Conservation (phyloP, 2,329 filamentous ascomycete genomes). For the Penicillium sp. region DNA sequence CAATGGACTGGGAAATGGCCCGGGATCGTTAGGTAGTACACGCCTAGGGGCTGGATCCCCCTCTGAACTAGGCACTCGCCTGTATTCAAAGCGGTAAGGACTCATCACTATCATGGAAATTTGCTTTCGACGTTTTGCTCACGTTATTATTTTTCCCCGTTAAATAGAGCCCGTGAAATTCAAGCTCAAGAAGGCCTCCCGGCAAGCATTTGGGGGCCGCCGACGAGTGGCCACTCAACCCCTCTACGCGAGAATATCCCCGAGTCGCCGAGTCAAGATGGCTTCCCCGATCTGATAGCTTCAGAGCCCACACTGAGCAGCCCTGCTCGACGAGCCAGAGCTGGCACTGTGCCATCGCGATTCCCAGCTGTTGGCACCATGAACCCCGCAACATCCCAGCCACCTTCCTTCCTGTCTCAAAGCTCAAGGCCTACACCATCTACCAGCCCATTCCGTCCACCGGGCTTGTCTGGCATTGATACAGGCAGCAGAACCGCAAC, state of each 20-base stretch:
- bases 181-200: constrained; percentile 91
- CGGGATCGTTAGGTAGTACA: constrained; percentile 51
- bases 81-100: constrained; percentile 88
- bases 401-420: constrained; percentile 62
- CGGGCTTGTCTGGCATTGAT: constrained; percentile 37
- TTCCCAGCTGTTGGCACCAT: constrained; percentile 74
- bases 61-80: constrained; percentile 75
- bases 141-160: background rate
- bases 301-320: constrained; percentile 61
- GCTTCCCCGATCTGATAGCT: constrained; percentile 83
- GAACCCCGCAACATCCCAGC: constrained; percentile 54
- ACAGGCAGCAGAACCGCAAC: constrained; percentile 36
- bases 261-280: constrained; percentile 87
- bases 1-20: constrained; percentile 54
- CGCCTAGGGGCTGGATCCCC: constrained; percentile 92
- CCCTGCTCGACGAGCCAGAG: constrained; percentile 74
- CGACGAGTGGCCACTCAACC: constrained; percentile 93
- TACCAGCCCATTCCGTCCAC: constrained; percentile 79
- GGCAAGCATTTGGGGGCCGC: constrained; percentile 82
- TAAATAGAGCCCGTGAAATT: constrained; percentile 79
- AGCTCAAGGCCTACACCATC: constrained; percentile 81
- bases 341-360: constrained; percentile 91
- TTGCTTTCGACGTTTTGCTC: constrained; percentile 14
- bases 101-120: background rate
- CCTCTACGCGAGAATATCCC: constrained; percentile 95